A percentile compares a stretch with the other conserved stretches of the same genome.
Conservation (phyloP, 2,329 filamentous ascomycete genomes). For the Aplosporella prunicola region DNA sequence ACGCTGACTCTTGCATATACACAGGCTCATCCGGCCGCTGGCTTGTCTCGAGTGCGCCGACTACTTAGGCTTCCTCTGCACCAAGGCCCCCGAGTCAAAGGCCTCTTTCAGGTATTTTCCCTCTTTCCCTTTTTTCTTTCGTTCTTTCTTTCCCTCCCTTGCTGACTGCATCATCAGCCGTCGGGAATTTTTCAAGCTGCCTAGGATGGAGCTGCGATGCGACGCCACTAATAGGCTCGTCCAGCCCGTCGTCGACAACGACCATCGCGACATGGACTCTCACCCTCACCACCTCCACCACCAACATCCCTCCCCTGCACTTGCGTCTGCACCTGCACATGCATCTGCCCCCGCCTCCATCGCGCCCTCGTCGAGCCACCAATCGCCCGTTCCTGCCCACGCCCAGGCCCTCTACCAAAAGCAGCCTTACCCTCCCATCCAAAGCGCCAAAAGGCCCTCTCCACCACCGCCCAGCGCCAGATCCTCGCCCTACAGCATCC, state of each 20-base stretch:
- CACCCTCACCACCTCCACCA: constrained; percentile 13
- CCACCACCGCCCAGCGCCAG: constrained; percentile 9
- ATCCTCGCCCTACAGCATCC: constrained; percentile 12
- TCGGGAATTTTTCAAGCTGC: constrained; percentile 32
- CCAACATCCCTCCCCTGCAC: constrained; percentile 12
- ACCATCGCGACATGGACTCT: constrained; percentile 2
- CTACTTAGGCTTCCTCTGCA: constrained; percentile 16
- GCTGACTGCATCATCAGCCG: constrained; percentile 16
- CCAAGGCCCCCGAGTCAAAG: constrained; percentile 8
- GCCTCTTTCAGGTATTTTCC: constrained; percentile 9
- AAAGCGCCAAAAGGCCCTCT: constrained; percentile 4
- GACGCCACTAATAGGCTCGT: constrained; percentile 16
- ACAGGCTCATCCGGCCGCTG: constrained; percentile 27
- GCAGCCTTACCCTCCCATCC: constrained; percentile 4
- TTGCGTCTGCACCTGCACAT: constrained; percentile 12
- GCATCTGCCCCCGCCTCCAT: constrained; percentile 15
- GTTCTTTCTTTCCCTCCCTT: constrained; percentile 5
- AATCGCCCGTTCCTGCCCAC: constrained; percentile 8
- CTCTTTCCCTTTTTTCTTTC: constrained; percentile 9
- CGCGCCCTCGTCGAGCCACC: constrained; percentile 15
- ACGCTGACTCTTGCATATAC: constrained; percentile 9
- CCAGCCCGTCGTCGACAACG: constrained; percentile 12
- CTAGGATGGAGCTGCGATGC: constrained; percentile 30
- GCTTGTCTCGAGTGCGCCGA: constrained; percentile 23
- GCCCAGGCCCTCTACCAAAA: constrained; percentile 12